Base-by-base conservation (phyloP, 345 rosid genomes). In the Rhodamnia argentea region DNA sequence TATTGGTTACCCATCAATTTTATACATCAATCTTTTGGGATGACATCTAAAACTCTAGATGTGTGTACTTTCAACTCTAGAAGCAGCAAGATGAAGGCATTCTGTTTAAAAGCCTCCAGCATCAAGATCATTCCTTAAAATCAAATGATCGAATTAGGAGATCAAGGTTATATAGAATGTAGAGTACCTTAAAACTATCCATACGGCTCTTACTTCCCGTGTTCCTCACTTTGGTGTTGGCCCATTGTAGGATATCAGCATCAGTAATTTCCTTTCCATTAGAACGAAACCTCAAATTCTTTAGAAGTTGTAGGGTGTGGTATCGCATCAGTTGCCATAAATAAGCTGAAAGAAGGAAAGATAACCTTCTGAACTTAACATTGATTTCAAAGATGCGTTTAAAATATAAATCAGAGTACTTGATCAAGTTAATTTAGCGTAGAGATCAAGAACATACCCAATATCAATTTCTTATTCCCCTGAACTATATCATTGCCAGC, bases 241-340 rank as follows among this genome's bases (percentile, higher is more conserved):
- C 99, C 99, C 99, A 97, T 52, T 91, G 90, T 89, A 97, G 89
- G 87, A 97, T 97, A 90, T 96, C 98, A 81, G 89, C 93, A 88
- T 97, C 99, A 32, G 87, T 90, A 84, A 97, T 94, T 85, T 96
- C 99, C 87, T 94, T 97, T 37, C 98, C 98, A 87, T 94, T 93
- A 82, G 99, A 94, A 88, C 96, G 98, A 83, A 91, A 95, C 92
- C 99, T 95, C 92, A 97, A 92, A 91, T 96, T 93, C 93, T 91
- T 94, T 32, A 96, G 93, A 81, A 97, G 99, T 92, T 97, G 99
- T 85, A 97, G 94, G 87, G 95, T 95, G 89, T 95, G 96, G 89
- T 84, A 95, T 92, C 99, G 93, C 99, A 97, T 97, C 90, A 96
- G 88, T 84, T 97, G 99, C 99, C 99, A 96, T 86, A 97, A 86